Evolutionary conservation across 31 red algal species (phyloP).

Genomic region (Pterothamnion heteromorphum): DNA sequence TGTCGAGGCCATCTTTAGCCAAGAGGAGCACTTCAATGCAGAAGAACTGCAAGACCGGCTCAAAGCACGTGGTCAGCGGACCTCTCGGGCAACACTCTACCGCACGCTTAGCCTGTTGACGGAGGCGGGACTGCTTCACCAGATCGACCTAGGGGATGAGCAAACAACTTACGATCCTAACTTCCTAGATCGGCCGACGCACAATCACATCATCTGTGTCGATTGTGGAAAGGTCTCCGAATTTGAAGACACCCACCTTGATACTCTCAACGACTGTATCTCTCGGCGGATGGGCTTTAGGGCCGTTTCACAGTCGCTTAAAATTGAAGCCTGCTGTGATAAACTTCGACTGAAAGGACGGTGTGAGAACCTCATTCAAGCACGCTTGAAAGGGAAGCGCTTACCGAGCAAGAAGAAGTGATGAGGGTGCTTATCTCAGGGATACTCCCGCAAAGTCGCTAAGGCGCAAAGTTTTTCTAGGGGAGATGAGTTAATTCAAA

Average conservation of each 20-base stretch:
- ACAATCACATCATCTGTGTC: neutral
- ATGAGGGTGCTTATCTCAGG: too few relatives aligned
- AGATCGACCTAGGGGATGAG: neutral
- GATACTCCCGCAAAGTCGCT: too few relatives aligned
- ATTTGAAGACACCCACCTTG: neutral
- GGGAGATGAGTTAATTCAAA: too few relatives aligned
- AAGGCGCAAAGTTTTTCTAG: too few relatives aligned
- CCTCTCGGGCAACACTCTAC: neutral
- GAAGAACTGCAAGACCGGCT: neutral
- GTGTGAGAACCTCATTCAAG: too few relatives aligned
- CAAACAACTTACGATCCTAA: neutral
- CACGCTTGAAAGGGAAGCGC: too few relatives aligned
- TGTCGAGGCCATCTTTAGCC: neutral
- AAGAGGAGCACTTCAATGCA: neutral
- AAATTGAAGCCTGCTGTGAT: neutral
- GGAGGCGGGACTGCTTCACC: neutral
- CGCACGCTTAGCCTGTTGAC: neutral
- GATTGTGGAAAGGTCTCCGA: neutral
- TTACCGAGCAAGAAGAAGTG: too few relatives aligned
- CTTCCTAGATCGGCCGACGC: neutral
- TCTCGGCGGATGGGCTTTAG: neutral
- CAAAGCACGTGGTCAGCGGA: neutral
- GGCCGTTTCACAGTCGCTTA: neutral
- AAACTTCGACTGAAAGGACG: neutral
- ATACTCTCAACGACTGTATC: neutral